Base-by-base conservation (phyloP, 169 alveolate species). In the Plasmodium chabaudi region DNA sequence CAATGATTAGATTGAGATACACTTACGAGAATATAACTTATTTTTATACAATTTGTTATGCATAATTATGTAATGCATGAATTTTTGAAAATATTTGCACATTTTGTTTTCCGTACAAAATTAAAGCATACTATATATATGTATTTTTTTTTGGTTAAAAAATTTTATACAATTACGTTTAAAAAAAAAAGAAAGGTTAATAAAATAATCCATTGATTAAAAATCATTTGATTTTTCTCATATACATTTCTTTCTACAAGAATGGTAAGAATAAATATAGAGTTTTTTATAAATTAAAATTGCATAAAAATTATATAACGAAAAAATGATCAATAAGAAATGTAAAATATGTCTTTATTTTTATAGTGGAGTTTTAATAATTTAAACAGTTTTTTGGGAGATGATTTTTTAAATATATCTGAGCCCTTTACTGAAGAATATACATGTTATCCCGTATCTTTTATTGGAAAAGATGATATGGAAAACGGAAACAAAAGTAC, bases 401-500 rank as follows among this genome's bases (percentile, higher is more conserved):
- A 87, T 23, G 87, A 63, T 25, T 72, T 69, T 57, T 86, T 86
- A 53, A 63, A 72, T 72, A 65, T 73, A 68, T 64, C 87, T 57
- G 88, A 86, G 21, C 94, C 96, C 5, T 90, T 70, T 65, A 86
- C 88, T 15, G 93, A 84, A 34, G 92, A 92, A 59, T 95, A 95
- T 77, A 94, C 96, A 25, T 95, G 97, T 27, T 95, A 92, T 72
- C 96, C 97, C 7, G 97, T 95, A 12, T 94, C 97, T 15, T 95
- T 95, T 88, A 87, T 94, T 49, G 97, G 97, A 56, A 91, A 94
- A 69, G 97, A 95, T 56, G 94, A 93, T 51, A 92, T 95, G 94
- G 97, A 95, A 68, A 88, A 92, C 53, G 97, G 97, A 55, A 95
- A 95, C 89, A 95, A 95, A 88, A 95, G 94, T 92, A 91, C 23